phyloP scores from a whole-genome alignment of 306 rosid species.

The Psophocarpus tetragonolobus region DNA sequence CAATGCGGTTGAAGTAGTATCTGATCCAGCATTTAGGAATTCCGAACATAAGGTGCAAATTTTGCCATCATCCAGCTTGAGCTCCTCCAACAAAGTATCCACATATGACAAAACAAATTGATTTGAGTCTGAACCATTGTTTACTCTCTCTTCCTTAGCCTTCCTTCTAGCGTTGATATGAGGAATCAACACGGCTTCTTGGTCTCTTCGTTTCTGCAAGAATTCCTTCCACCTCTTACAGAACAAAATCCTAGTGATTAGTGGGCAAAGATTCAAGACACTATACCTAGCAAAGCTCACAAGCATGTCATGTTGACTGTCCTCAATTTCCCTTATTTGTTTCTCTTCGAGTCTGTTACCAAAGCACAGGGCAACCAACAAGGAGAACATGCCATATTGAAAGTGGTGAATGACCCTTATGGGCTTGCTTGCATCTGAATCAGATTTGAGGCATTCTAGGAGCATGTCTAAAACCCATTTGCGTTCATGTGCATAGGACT shows the following conservation, averaged over 20 bases:
- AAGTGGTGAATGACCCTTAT: slow-evolving; percentile 28
- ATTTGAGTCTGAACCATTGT: neutral
- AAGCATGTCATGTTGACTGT: slow-evolving; percentile 33
- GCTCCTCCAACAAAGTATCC: slow-evolving; percentile 46
- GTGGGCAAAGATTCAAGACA: slow-evolving; percentile 40
- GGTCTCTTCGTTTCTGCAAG: slow-evolving; percentile 28
- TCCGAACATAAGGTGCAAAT: slow-evolving; percentile 47
- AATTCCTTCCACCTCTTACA: slow-evolving; percentile 42
- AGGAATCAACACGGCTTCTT: slow-evolving; percentile 34
- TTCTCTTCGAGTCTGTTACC: slow-evolving; percentile 44
- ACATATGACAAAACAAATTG: slow-evolving; percentile 40
- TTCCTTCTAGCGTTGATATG: slow-evolving; percentile 40
- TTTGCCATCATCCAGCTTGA: slow-evolving; percentile 37
- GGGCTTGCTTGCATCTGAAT: neutral
- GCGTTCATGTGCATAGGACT: slow-evolving; percentile 42
- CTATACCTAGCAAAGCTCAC: slow-evolving; percentile 27
- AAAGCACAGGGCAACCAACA: slow-evolving; percentile 44
- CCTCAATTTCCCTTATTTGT: slow-evolving; percentile 42
- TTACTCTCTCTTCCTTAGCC: slow-evolving; percentile 33
- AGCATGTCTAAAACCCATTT: slow-evolving; percentile 42
- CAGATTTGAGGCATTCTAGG: slow-evolving; percentile 6
- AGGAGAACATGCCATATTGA: slow-evolving; percentile 41
- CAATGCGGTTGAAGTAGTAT: slow-evolving; percentile 49
- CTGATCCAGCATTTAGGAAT: slow-evolving; percentile 47
- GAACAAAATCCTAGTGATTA: slow-evolving; percentile 31